Evolutionary conservation across 2,329 filamentous ascomycete genomes (phyloP), one percentile per base, ranked within the genome.

Genomic region (Curvularia sp.): DNA sequence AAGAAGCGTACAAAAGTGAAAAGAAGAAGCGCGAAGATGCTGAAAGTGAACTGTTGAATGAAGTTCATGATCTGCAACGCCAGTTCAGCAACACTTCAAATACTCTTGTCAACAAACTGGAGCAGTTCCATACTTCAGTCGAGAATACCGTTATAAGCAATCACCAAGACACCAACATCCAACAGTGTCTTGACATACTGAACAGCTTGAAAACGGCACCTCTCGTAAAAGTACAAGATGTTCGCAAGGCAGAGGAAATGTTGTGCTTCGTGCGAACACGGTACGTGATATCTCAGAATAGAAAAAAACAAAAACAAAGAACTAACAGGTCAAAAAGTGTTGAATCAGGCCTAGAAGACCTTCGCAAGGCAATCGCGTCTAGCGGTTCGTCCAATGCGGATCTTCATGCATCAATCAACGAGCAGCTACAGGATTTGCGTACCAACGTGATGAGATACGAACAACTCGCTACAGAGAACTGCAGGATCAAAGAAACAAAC

Each of bases 221-320:
- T 1, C 43, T 64, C 9, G 49, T 73, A 28, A 72, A 68, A 0
- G 9, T 41, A 1, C 60, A 69, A 1, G 67, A 74, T 39, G 46
- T 69, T 2, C 47, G 60, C 10, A 70, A 69, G 39, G 64, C 62
- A 2, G 68, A 75, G 46, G 33, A 33, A 8, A 72, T 70, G 62
- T 47, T 75, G 18, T 61, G 57, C 12, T 67, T 53, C 24, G 28
- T 74, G 5, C 50, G 66, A 24, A 54, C 73, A 33, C 62, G 59
- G 72, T 71, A 48, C 58, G 65, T n/a, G 18, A 33, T 22, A 24
- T 6, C 7, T 3, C 1, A 18, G n/a, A 12, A 10, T 2, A 18
- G 9, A 30, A 9, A 8, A 24, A 24, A 12, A 15, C 22, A 24
- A 24, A 4, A 24, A 4, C 18, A 20, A 15, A 18, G 12, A 9